Percentiles rank a stretch among this genome's conserved stretches.
Conservation (phyloP, 2,329 filamentous ascomycete species). For the Ascosphaera aggregata region DNA sequence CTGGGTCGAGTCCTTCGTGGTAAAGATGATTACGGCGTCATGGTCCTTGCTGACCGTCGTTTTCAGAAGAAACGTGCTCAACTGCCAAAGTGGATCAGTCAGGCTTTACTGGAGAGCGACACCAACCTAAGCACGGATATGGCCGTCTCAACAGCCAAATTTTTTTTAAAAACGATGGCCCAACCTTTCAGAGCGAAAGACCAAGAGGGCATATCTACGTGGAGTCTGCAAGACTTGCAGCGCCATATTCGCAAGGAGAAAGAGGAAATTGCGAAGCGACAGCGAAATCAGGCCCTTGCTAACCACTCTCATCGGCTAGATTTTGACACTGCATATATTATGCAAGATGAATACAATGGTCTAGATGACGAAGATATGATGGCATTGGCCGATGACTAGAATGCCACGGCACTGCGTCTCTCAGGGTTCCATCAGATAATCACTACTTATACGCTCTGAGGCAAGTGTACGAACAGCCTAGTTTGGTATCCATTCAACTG, state of each 20-base stretch:
- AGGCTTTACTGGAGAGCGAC: conserved; percentile 64
- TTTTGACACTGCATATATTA: conserved; percentile 5
- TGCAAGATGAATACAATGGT: conserved; percentile 6
- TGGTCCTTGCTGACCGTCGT: conserved; percentile 85
- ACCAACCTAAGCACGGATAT: conserved; percentile 88
- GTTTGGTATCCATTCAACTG: too few relatives aligned
- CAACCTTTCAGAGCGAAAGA: conserved; percentile 64
- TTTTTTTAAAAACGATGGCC: conserved; percentile 77
- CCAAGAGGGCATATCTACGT: conserved; percentile 83
- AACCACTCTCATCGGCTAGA: conserved; percentile 5
- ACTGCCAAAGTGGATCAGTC: conserved; percentile 89
- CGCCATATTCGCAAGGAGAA: conserved; percentile 45
- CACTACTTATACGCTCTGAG: too few relatives aligned
- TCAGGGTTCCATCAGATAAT: too few relatives aligned
- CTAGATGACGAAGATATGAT: conserved; percentile 22
- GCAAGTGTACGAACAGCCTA: too few relatives aligned
- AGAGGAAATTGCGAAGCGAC: conserved; percentile 42
- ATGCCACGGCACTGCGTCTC: too few relatives aligned
- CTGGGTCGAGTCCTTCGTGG: conserved; percentile 81
- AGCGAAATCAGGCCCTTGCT: conserved; percentile 31
- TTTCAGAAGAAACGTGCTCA: conserved; percentile 83
- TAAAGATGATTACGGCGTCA: conserved; percentile 99
- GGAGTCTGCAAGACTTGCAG: conserved; percentile 60
- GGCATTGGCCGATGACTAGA: conserved; percentile 15
- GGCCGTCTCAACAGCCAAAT: conserved; percentile 70